Evolutionary conservation across 306 rosid genomes (phyloP).

Genomic region (Prunus fruticosa): DNA sequence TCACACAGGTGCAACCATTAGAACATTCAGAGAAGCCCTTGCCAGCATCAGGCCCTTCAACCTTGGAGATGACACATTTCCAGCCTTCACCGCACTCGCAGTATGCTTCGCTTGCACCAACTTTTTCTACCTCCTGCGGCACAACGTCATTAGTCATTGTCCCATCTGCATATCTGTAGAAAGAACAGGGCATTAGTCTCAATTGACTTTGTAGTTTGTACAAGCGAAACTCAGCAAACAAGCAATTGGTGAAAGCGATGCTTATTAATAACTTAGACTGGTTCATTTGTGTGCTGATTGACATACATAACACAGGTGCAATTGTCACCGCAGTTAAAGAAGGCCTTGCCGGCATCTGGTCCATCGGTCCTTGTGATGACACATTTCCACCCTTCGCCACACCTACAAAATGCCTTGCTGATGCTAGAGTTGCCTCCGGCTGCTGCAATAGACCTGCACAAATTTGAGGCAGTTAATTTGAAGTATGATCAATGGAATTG

Average conservation of each 20-base stretch:
- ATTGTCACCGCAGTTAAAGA: conserved; percentile 44
- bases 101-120: conserved; percentile 16
- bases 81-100: conserved; percentile 55
- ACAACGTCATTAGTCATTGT: conserved; percentile 7
- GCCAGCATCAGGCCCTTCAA: conserved; percentile 34
- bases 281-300: neutral
- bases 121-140: neutral
- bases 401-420: conserved; percentile 30
- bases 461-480: neutral
- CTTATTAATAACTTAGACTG: neutral
- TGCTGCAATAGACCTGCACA: conserved; percentile 16
- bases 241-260: neutral
- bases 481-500: no score
- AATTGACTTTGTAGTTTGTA: neutral
- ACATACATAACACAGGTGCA: conserved; percentile 34
- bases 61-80: conserved; percentile 40
- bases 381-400: conserved; percentile 44
- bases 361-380: conserved; percentile 42
- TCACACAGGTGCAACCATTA: conserved; percentile 15
- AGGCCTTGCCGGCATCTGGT: conserved; percentile 43
- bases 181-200: neutral
- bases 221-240: neutral
- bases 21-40: conserved; percentile 36
- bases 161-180: conserved; percentile 32
- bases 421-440: conserved; percentile 12